Conservation (phyloP, 768 basidiomycete species). For the Phaffia australis region DNA sequence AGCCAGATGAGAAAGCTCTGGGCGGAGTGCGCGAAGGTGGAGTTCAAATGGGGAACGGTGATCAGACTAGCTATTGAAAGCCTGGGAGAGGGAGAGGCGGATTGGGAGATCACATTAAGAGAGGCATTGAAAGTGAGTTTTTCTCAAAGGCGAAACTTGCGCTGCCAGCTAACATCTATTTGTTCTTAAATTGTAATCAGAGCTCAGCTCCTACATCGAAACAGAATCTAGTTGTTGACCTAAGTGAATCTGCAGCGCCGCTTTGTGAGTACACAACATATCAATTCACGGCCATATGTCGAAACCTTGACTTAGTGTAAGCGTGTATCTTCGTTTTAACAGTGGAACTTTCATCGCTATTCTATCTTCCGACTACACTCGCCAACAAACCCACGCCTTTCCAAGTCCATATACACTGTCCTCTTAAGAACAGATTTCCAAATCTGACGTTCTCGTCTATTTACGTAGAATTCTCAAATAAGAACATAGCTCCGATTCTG, state of each 20-base stretch:
- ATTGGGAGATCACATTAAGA: background rate
- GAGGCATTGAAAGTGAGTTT: conserved; percentile 2
- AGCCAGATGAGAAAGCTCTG: conserved; percentile 63
- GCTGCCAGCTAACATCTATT: conserved; percentile 6
- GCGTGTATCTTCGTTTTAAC: background rate
- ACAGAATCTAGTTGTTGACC: too few species aligned
- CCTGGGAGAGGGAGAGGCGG: conserved; percentile 54
- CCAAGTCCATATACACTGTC: conserved; percentile 58
- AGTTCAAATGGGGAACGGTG: conserved; percentile 65
- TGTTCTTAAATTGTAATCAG: too few species aligned
- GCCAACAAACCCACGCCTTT: conserved; percentile 58
- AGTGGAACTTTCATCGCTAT: conserved; percentile 60
- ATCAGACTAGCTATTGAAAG: conserved; percentile 40
- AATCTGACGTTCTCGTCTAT: conserved; percentile 54
- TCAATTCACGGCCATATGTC: too few species aligned
- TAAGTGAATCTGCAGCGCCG: too few species aligned
- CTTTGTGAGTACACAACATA: too few species aligned
- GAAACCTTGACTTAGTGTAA: too few species aligned
- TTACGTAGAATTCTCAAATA: conserved; percentile 50
- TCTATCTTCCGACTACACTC: conserved; percentile 57
- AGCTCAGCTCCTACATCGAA: too few species aligned
- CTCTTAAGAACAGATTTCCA: conserved; percentile 45
- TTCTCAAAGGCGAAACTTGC: conserved; percentile 8
- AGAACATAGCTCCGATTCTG: conserved; percentile 42
- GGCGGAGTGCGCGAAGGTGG: conserved; percentile 69